Evolutionary conservation across 306 rosid species (phyloP).

Genomic region (Lathyrus tuberosus): DNA sequence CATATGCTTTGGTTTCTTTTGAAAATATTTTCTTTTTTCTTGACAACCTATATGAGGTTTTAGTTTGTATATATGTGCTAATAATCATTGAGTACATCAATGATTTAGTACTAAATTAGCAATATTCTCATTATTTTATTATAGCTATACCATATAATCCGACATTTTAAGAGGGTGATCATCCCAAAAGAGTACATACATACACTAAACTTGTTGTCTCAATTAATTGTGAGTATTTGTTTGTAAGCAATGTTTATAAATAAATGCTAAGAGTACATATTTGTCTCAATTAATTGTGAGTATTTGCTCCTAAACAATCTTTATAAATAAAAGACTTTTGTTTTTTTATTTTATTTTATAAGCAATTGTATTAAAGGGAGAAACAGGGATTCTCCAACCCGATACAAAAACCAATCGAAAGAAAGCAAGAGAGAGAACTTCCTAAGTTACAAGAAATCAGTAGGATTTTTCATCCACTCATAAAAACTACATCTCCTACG

Average conservation of each 20-base stretch:
- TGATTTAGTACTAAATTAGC: conserved; percentile 15
- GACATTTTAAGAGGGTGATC: not conserved
- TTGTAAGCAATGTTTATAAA: conserved; percentile 11
- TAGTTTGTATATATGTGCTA: not conserved
- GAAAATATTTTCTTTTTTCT: not conserved
- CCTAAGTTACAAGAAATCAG: too few relatives aligned
- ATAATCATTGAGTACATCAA: conserved; percentile 43
- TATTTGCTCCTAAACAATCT: too few relatives aligned
- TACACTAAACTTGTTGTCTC: conserved; percentile 21
- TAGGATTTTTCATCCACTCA: too few relatives aligned
- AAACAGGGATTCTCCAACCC: too few relatives aligned
- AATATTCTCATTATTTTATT: conserved; percentile 15
- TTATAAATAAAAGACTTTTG: too few relatives aligned
- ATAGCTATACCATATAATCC: conserved; percentile 11
- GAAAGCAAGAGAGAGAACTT: too few relatives aligned
- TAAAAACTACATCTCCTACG: too few relatives aligned
- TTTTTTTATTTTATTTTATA: too few relatives aligned
- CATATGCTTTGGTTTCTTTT: too few relatives aligned
- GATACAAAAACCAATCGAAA: too few relatives aligned
- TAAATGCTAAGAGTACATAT: not conserved
- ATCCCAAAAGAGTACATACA: conserved; percentile 13
- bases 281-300: too few relatives aligned
- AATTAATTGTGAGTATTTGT: conserved; percentile 7
- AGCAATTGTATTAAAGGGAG: too few relatives aligned
- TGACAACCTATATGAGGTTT: conserved; percentile 39